Percentiles rank a stretch among this genome's conserved stretches.
Evolutionary conservation across 768 basidiomycete species (phyloP).

Genomic region (Dioszegia crocea): DNA sequence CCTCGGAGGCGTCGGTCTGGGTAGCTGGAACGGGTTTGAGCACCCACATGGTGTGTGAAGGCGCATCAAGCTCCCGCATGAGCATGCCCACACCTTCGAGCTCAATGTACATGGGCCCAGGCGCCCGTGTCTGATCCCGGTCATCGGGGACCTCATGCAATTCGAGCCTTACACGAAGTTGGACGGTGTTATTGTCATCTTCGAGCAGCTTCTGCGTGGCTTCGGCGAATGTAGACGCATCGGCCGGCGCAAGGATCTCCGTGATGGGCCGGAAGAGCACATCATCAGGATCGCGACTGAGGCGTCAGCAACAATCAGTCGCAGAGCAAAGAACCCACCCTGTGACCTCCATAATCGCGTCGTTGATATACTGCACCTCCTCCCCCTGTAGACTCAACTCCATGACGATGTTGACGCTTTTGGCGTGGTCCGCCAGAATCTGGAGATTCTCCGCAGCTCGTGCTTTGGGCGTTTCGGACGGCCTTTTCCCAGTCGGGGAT

Average conservation of each 20-base stretch:
- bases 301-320: constrained; percentile 6
- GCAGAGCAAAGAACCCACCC: constrained; percentile 39
- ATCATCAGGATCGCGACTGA: constrained; percentile 75
- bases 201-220: constrained; percentile 78
- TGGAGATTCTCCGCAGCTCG: constrained; percentile 82
- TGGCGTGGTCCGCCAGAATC: constrained; percentile 86
- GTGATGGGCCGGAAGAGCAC: constrained; percentile 77
- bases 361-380: constrained; percentile 91
- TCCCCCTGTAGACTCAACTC: constrained; percentile 92
- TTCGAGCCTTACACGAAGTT: constrained; percentile 81
- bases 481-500: constrained; percentile 5
- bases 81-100: constrained; percentile 99
- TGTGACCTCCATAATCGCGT: constrained; percentile 87
- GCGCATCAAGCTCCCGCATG: constrained; percentile 84
- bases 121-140: constrained; percentile 39
- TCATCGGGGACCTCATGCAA: constrained; percentile 62
- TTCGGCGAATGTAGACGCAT: constrained; percentile 77
- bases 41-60: constrained; percentile 98
- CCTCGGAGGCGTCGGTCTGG: constrained; percentile 24
- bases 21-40: constrained; percentile 59
- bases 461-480: constrained; percentile 54
- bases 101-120: constrained; percentile 57
- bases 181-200: constrained; percentile 90
- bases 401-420: constrained; percentile 92
- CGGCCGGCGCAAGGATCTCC: constrained; percentile 68